Evolutionary conservation across 164 flowering plant species (phyloP), one percentile per base, ranked within the genome.

Genomic region (Tetrastigma voinierianum): DNA sequence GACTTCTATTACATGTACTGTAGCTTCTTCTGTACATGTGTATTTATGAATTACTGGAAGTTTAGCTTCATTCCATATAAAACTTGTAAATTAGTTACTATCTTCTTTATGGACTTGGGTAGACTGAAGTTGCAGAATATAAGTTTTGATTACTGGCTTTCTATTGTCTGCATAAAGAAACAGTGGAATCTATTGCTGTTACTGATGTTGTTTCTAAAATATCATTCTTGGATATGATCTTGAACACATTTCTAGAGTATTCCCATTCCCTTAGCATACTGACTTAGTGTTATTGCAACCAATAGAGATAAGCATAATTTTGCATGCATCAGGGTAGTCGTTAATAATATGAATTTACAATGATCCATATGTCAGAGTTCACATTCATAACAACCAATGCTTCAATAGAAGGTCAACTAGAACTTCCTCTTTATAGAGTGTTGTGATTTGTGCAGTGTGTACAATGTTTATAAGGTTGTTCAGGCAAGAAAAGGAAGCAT

Each of bases 401-500:
- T 62, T 44, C 6, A 43, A 44, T 17, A 13, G 14, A 54, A 65
- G 17, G 25, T 52, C 45, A 14, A 16, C 16, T 53, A 14, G 55
- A 53, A 52, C 19, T 25, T 44, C 45, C 23, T 55, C 17, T 25
- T 21, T 64, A 17, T n/a, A 2, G 10, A 16, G 59, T 54, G 25
- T 58, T 58, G 15, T 72, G 24, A 45, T 57, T 48, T 67, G 6
- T 83, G 78, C 87, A 91, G 98, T 64, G 76, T 87, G 17, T 52
- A 74, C 53, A 91, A 93, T 84, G 99, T 91, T 64, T 79, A 83
- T 63, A 81, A 88, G 70, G 96, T 96, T 53, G 93, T 96, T 65
- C 74, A 75, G 73, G 81, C 96, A 74, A 90, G 89, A 76, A 89
- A 84, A 77, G 98, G 98, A 72, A 96, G 81, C 83, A 88, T 96